Evolutionary conservation across 805 yeast genomes (phyloP).

Genomic region (Kodamaea lidongshanica): DNA sequence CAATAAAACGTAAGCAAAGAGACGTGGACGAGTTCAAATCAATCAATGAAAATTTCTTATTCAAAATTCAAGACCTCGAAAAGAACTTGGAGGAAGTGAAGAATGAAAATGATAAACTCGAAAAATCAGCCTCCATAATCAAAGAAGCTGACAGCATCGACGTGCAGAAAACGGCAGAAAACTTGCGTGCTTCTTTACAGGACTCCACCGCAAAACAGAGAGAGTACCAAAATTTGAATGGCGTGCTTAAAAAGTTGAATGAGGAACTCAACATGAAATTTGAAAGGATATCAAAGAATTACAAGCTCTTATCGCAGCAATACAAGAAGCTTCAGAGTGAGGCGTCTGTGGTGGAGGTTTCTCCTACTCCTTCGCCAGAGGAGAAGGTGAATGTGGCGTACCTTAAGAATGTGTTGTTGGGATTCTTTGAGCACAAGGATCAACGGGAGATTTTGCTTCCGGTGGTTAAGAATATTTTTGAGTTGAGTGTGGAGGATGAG

Average conservation of each 20-base stretch:
- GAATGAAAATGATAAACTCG: conserved; percentile 3
- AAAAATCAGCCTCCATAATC: conserved; percentile 4
- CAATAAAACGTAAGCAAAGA: conserved; percentile 46
- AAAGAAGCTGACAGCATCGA: conserved; percentile 14
- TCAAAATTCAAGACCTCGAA: conserved; percentile 37
- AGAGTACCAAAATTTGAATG: conserved; percentile 51
- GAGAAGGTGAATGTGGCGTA: conserved; percentile 54
- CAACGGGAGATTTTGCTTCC: conserved; percentile 82
- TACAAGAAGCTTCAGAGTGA: conserved; percentile 39
- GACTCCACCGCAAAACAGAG: conserved; percentile 45
- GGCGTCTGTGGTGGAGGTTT: conserved; percentile 6
- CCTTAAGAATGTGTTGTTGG: conserved; percentile 82
- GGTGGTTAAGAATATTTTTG: conserved; percentile 70
- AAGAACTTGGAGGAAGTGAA: conserved; percentile 20
- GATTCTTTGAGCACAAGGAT: conserved; percentile 88
- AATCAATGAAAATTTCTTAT: conserved; percentile 38
- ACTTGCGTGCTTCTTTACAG: conserved; percentile 50
- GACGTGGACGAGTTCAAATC: conserved; percentile 55
- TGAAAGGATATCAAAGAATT: conserved; percentile 64
- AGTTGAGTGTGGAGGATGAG: conserved; percentile 66
- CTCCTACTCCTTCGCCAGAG: conserved; percentile 10
- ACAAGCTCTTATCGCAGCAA: conserved; percentile 58
- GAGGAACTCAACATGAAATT: conserved; percentile 64
- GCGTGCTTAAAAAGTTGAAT: conserved; percentile 51
- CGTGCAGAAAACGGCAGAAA: conserved; percentile 25